These are phyloP conservation scores for Hyphopichia fennica DNA, from an alignment of 1,139 yeast species.

Conservation along the genomic window DNA sequence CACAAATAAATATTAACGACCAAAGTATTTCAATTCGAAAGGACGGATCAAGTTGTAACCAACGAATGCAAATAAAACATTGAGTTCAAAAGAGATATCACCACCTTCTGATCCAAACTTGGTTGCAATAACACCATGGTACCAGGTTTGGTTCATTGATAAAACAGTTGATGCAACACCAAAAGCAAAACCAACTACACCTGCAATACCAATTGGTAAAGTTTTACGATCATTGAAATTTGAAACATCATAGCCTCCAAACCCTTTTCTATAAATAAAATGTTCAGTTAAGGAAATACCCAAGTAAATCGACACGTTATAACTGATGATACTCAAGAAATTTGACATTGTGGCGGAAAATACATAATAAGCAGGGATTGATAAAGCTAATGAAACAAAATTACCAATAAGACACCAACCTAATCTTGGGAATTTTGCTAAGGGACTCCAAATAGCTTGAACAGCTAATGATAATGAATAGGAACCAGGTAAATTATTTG, in stretches of 20 bases:
- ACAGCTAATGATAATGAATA: slow-evolving; percentile 28
- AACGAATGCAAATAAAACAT: slow-evolving; percentile 22
- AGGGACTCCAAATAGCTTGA: slow-evolving; percentile 29
- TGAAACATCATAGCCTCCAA: slow-evolving; percentile 21
- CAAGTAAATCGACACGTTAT: slow-evolving; percentile 29
- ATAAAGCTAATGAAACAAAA: slow-evolving; percentile 25
- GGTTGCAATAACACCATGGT: slow-evolving; percentile 26
- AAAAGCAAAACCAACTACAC: slow-evolving; percentile 22
- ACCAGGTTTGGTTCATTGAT: slow-evolving; percentile 32
- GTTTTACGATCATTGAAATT: slow-evolving; percentile 20
- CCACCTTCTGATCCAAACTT: slow-evolving; percentile 21
- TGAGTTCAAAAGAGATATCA: slow-evolving; percentile 29
- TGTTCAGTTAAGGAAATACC: slow-evolving; percentile 29
- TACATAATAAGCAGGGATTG: slow-evolving; percentile 33
- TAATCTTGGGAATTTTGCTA: slow-evolving; percentile 28
- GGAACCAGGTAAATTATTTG: slow-evolving; percentile 31
- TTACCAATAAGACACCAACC: slow-evolving; percentile 32
- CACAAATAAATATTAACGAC: slow-evolving; percentile 8
- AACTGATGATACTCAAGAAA: slow-evolving; percentile 29
- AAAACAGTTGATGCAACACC: slow-evolving; percentile 31
- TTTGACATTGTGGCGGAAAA: slow-evolving; percentile 28
- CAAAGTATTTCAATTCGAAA: slow-evolving; percentile 24
- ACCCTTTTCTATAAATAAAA: slow-evolving; percentile 24
- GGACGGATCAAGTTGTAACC: slow-evolving; percentile 27
- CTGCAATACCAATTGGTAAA: slow-evolving; percentile 28